Evolutionary conservation across 2,329 filamentous ascomycete species (phyloP), one percentile per base, ranked within the genome.

Genomic region (Didymella pinodella): DNA sequence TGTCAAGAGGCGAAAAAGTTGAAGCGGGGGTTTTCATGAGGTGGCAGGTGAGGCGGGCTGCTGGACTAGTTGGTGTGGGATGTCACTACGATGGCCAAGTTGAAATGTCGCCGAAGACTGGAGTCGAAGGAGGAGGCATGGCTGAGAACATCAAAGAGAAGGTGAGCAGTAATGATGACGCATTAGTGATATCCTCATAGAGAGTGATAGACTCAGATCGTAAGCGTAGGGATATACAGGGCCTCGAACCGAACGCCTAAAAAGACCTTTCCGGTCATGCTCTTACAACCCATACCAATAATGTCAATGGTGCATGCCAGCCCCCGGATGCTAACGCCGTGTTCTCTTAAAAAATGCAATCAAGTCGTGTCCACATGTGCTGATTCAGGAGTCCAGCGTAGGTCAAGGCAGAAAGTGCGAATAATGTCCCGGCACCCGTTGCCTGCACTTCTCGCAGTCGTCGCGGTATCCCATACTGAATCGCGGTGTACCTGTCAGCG

Each of bases 391-490:
- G n/a, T 11, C 36, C 22, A 7, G 22, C 16, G 5, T 43, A 14
- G 22, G n/a, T 28, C 25, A 44, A 26, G 74, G 65, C 18, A 80
- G 59, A 58, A 82, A 82, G 63, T 83, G 81, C 55, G 80, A 80
- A 72, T 82, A 82, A 57, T 83, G 81, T 0, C 81, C 81, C 1
- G 81, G 81, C n/a, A 83, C 78, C 53, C 76, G 69, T 60, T 75
- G 70, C 53, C 75, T 72, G 63, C 81, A 83, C 67, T 82, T 83
- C 46, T 82, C 79, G 63, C 81, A 83, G 61, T 83, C 81, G 11
- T 81, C 77, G 28, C 81, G 71, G 62, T 79, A 83, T 14, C 81
- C 81, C 77, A 83, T 82, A 60, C 77, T 78, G 56, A 82, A 78
- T 38, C 78, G 71, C 25, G 75, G 74, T 11, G 70, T 71, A 11